phyloP scores from a whole-genome alignment of 140 eudicot genomes.

The Anethum foeniculum region DNA sequence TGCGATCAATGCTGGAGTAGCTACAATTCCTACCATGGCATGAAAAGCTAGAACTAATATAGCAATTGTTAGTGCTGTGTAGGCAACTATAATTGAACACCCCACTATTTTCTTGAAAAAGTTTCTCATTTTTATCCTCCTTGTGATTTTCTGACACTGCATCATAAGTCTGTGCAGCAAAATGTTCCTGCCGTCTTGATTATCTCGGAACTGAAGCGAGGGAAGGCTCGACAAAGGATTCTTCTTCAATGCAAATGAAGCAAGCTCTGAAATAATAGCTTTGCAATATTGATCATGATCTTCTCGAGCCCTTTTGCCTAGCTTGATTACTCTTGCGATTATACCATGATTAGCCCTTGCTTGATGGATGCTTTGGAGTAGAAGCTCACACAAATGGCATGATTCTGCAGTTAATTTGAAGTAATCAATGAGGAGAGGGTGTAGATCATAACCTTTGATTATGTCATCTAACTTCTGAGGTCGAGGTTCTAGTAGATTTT shows the following conservation, averaged over 20 bases:
- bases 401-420: constrained; percentile 47
- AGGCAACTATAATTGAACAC: constrained; percentile 28
- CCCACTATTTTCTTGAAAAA: constrained; percentile 30
- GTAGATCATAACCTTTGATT: constrained; percentile 23
- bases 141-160: constrained; percentile 30
- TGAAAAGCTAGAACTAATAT: constrained; percentile 41
- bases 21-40: constrained; percentile 38
- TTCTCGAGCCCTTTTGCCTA: neutral
- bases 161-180: constrained; percentile 37
- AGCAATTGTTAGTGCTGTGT: constrained; percentile 32
- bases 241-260: constrained; percentile 28
- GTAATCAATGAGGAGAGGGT: constrained; percentile 42
- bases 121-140: constrained; percentile 29
- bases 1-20: constrained; percentile 34
- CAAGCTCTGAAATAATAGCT: constrained; percentile 25
- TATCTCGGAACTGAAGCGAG: constrained; percentile 25
- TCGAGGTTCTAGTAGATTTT: constrained; percentile 47
- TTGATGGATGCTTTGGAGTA: constrained; percentile 45
- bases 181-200: constrained; percentile 26
- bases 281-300: neutral
- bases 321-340: constrained; percentile 22
- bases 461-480: constrained; percentile 39
- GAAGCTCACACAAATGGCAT: constrained; percentile 40
- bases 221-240: constrained; percentile 42
- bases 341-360: constrained; percentile 32